Percentiles rank a stretch among this genome's conserved stretches.
phyloP scores from a whole-genome alignment of 2,329 filamentous ascomycete species.

The Microdochium bolleyi region DNA sequence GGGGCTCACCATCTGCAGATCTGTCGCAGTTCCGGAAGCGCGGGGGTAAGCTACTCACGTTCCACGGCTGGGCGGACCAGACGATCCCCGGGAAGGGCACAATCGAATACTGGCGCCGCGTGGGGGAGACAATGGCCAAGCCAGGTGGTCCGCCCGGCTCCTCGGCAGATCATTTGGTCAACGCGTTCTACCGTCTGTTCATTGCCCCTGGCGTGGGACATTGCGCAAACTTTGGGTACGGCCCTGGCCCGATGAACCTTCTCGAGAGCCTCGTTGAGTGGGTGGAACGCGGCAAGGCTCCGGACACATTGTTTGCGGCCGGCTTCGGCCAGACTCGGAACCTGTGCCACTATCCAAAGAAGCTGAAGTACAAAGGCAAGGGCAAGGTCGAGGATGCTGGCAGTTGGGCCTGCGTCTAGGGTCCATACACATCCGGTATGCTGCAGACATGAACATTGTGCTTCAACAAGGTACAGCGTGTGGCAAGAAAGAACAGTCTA shows the following conservation, averaged over 20 bases:
- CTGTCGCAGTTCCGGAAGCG: slow-evolving; percentile 16
- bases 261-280: not conserved
- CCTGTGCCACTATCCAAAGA: not conserved
- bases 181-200: not conserved
- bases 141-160: not conserved
- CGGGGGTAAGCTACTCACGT: slow-evolving; percentile 32
- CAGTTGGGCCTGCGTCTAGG: not conserved
- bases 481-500: no score
- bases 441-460: no score
- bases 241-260: not conserved
- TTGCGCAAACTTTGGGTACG: not conserved
- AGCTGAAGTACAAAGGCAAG: not conserved
- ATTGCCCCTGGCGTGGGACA: not conserved
- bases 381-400: not conserved
- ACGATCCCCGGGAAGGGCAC: slow-evolving; percentile 4
- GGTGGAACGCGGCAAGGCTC: not conserved
- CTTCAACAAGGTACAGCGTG: no score
- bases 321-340: not conserved
- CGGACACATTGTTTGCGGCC: not conserved
- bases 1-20: slow-evolving; percentile 18
- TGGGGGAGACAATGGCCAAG: not conserved
- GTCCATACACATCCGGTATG: no score
- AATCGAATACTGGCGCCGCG: not conserved
- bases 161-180: not conserved
- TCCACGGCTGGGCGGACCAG: slow-evolving; percentile 31